phyloP scores from a whole-genome alignment of 306 rosid species.

The Fagus sylvatica region DNA sequence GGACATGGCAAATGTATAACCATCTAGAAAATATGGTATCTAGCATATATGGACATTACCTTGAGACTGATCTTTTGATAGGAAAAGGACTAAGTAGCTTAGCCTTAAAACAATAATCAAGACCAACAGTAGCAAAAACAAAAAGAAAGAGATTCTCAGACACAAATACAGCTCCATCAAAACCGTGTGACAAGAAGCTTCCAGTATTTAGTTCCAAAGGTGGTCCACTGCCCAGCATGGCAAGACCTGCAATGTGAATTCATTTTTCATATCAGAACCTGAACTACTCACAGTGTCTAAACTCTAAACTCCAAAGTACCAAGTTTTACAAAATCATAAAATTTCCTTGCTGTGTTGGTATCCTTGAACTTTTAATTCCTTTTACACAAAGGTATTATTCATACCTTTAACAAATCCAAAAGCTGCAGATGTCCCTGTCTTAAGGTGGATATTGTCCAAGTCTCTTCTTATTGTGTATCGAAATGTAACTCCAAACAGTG shows the following conservation, averaged over 20 bases:
- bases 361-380: not conserved
- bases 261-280: not conserved
- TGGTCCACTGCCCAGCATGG: conserved; percentile 53
- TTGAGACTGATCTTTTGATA: conserved; percentile 39
- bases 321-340: not conserved
- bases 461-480: conserved; percentile 72
- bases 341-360: not conserved
- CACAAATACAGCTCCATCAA: conserved; percentile 58
- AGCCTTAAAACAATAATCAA: conserved; percentile 76
- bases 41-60: conserved; percentile 10
- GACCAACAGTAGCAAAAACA: conserved; percentile 64
- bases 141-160: conserved; percentile 67
- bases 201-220: conserved; percentile 49
- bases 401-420: conserved; percentile 89
- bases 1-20: not conserved
- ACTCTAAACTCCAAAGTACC: not conserved
- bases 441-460: conserved; percentile 74
- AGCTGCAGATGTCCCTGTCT: conserved; percentile 82
- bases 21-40: not conserved
- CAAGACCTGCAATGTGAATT: conserved; percentile 67
- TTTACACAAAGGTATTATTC: not conserved
- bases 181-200: conserved; percentile 63
- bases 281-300: not conserved
- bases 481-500: conserved; percentile 77
- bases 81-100: conserved; percentile 68